phyloP scores from a whole-genome alignment of 2,329 filamentous ascomycete genomes.

The Huntiella decipiens region DNA sequence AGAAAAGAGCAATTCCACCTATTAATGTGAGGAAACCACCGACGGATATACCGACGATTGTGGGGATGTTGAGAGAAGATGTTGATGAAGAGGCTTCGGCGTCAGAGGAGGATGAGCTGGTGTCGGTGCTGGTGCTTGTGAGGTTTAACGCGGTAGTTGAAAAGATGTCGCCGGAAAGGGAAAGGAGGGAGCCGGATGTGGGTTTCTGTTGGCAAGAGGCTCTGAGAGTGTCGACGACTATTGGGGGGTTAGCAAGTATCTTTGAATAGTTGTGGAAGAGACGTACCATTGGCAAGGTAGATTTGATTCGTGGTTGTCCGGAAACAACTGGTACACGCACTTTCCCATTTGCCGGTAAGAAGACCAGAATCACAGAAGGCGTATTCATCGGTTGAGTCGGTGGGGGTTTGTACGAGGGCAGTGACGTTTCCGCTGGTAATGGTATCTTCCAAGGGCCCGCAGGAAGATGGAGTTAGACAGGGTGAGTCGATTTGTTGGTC shows the following conservation, averaged over 20 bases:
- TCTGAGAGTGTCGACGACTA: slow-evolving; percentile 28
- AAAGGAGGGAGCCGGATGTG: slow-evolving; percentile 19
- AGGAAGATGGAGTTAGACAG: slow-evolving; percentile 25
- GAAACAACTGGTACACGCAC: slow-evolving; percentile 26
- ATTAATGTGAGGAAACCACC: slow-evolving; percentile 26
- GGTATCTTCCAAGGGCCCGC: slow-evolving; percentile 21
- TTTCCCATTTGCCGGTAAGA: slow-evolving; percentile 17
- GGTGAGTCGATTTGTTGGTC: slow-evolving; percentile 20
- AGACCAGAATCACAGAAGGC: slow-evolving; percentile 23
- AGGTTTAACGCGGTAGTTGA: slow-evolving; percentile 18
- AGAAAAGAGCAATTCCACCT: slow-evolving; percentile 24
- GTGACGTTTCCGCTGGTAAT: slow-evolving; percentile 19
- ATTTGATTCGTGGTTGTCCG: slow-evolving; percentile 21
- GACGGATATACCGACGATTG: slow-evolving; percentile 34
- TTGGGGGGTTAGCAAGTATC: slow-evolving; percentile 8
- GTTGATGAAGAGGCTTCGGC: slow-evolving; percentile 16
- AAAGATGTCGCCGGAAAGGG: slow-evolving; percentile 27
- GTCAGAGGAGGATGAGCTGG: slow-evolving; percentile 14
- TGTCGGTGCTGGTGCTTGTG: slow-evolving; percentile 15
- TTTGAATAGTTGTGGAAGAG: not conserved
- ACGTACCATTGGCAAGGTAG: slow-evolving; percentile 31
- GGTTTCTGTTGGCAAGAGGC: slow-evolving; percentile 30
- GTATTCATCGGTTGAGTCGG: slow-evolving; percentile 15
- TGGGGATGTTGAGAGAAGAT: slow-evolving; percentile 24
- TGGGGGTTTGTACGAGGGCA: slow-evolving; percentile 2